Evolutionary conservation across 768 basidiomycete species (phyloP).

Genomic region (Lactifluus echinatus): DNA sequence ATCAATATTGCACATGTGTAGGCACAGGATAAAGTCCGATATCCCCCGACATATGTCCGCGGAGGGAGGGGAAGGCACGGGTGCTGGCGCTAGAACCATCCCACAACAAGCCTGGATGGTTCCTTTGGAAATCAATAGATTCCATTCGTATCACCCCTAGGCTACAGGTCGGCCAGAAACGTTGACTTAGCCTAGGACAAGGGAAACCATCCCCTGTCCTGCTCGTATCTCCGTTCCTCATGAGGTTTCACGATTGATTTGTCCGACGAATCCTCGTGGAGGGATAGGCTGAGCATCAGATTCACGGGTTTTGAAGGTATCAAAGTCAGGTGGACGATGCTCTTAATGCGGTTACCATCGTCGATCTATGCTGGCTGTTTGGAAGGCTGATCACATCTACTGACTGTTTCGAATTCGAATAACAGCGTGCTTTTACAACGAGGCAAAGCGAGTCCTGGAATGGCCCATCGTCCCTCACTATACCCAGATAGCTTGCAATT

Average conservation of each 20-base stretch:
- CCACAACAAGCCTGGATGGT: neutral
- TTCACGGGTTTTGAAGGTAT: neutral
- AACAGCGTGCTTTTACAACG: neutral
- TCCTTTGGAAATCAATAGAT: neutral
- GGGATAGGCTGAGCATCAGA: neutral
- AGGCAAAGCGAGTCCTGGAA: neutral
- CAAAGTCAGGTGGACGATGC: neutral
- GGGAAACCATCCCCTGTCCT: neutral
- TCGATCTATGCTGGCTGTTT: too few relatives aligned
- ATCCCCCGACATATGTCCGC: constrained; percentile 6
- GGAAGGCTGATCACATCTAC: too few relatives aligned
- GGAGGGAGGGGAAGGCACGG: neutral
- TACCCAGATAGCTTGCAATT: too few relatives aligned
- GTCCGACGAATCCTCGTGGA: neutral
- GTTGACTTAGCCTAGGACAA: neutral
- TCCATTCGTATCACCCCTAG: neutral
- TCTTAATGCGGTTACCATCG: neutral
- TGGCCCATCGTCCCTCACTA: neutral
- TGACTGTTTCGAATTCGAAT: neutral
- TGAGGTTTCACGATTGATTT: neutral
- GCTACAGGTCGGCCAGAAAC: neutral
- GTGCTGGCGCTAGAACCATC: neutral
- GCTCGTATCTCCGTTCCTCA: neutral
- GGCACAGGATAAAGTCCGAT: constrained; percentile 10
- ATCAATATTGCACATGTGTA: neutral